Conservation (phyloP, 495 filamentous ascomycete genomes). For the Hyaloscypha hepaticicola region DNA sequence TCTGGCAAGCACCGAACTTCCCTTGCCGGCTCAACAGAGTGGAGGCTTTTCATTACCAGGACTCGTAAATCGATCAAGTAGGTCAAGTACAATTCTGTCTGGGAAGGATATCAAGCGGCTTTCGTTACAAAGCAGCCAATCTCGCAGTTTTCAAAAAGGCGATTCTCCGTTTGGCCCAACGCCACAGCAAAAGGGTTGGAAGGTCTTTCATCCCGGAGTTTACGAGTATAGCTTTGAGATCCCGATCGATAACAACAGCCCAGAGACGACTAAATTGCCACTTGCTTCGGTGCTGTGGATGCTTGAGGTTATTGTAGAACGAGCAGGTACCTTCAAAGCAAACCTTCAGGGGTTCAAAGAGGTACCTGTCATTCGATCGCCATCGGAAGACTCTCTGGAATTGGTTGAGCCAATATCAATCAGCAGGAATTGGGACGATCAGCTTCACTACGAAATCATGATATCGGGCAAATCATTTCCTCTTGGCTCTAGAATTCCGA, state of each 20-base stretch:
- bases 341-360: conserved; percentile 86
- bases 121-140: conserved; percentile 76
- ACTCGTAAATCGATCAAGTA: conserved; percentile 23
- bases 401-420: conserved; percentile 96
- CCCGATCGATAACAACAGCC: conserved; percentile 85
- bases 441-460: conserved; percentile 97
- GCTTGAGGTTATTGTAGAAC: conserved; percentile 82
- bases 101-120: conserved; percentile 58
- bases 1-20: conserved; percentile 40
- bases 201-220: conserved; percentile 83
- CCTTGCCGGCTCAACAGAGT: not conserved
- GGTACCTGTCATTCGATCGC: conserved; percentile 81
- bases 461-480: conserved; percentile 99
- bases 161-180: conserved; percentile 57
- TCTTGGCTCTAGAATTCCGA: conserved; percentile 86
- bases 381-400: conserved; percentile 88
- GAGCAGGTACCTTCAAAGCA: conserved; percentile 87
- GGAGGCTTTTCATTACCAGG: conserved; percentile 15
- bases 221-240: conserved; percentile 96
- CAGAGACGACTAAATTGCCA: conserved; percentile 89
- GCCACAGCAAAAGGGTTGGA: conserved; percentile 85
- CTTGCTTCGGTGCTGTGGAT: conserved; percentile 88
- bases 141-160: conserved; percentile 83
- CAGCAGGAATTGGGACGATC: conserved; percentile 95
- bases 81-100: conserved; percentile 35